Conservation (phyloP, 257 asterid genomes). For the Solanum habrochaites region DNA sequence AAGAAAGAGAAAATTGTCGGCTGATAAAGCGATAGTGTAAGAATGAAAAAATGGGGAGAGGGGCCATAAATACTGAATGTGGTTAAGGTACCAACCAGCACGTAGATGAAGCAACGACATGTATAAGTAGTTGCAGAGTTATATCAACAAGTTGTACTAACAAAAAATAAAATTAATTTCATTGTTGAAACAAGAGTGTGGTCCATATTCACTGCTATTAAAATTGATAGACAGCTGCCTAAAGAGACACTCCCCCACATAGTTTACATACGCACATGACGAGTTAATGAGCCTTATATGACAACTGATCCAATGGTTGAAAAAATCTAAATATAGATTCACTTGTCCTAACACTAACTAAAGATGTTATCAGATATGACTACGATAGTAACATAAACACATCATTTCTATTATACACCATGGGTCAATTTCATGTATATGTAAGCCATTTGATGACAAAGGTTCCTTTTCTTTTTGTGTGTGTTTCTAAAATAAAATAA, state of each 20-base stretch:
- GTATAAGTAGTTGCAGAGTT: conserved; percentile 1
- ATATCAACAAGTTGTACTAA: neutral
- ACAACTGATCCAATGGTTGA: neutral
- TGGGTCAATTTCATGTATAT: neutral
- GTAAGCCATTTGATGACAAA: neutral
- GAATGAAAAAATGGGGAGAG: neutral
- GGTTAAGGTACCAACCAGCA: conserved; percentile 50
- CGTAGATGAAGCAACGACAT: neutral
- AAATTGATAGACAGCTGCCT: conserved; percentile 6
- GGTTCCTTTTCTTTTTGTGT: neutral
- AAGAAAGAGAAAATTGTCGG: neutral
- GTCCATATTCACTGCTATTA: neutral
- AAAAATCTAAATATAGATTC: neutral
- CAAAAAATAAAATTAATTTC: neutral
- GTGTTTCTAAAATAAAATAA: neutral
- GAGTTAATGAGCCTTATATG: neutral
- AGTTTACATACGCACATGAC: conserved; percentile 1
- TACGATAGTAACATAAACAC: neutral
- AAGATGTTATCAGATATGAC: neutral
- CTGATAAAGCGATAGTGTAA: neutral
- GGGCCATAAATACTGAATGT: conserved; percentile 1
- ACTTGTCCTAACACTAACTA: neutral
- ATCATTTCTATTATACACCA: neutral
- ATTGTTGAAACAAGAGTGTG: neutral
- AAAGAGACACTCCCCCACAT: neutral